These are phyloP conservation scores for Zopfia rhizophila DNA, from an alignment of 2,329 filamentous ascomycete species.

Conservation along the genomic window DNA sequence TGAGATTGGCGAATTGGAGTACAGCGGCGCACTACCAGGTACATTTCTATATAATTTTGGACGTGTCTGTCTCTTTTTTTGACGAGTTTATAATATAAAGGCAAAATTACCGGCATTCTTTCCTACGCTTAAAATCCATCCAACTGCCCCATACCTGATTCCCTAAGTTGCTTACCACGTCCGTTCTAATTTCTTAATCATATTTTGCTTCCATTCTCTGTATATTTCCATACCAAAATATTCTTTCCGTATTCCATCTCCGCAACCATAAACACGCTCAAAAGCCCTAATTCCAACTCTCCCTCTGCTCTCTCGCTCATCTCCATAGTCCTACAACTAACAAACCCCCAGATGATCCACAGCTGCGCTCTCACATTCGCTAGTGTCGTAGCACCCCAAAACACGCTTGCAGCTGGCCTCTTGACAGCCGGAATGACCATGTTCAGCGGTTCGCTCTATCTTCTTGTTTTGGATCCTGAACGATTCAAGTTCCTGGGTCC, in stretches of 20 bases:
- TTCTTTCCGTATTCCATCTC: no score
- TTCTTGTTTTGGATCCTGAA: slow-evolving; percentile 70
- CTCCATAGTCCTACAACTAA: not conserved
- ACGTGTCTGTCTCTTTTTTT: no score
- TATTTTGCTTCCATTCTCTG: no score
- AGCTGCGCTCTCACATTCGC: slow-evolving; percentile 69
- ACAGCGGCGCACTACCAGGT: slow-evolving; percentile 77
- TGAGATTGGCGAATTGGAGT: slow-evolving; percentile 67
- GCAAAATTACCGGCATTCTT: no score
- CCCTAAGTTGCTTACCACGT: no score
- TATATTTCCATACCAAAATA: no score
- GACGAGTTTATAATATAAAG: no score
- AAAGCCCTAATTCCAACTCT: not conserved
- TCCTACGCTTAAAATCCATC: no score
- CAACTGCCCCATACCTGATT: no score
- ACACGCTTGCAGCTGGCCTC: slow-evolving; percentile 67
- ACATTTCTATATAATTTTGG: no score
- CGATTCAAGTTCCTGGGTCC: slow-evolving; percentile 69
- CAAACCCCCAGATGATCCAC: slow-evolving; percentile 66
- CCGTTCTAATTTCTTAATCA: no score
- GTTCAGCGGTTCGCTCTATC: slow-evolving; percentile 74
- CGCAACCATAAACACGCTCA: no score
- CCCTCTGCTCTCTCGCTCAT: slow-evolving; percentile 4
- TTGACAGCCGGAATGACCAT: slow-evolving; percentile 73
- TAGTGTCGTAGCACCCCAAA: slow-evolving; percentile 62